Evolutionary conservation across 2,329 filamentous ascomycete genomes (phyloP), one percentile per base, ranked within the genome.

Genomic region (Geosmithia morbida): DNA sequence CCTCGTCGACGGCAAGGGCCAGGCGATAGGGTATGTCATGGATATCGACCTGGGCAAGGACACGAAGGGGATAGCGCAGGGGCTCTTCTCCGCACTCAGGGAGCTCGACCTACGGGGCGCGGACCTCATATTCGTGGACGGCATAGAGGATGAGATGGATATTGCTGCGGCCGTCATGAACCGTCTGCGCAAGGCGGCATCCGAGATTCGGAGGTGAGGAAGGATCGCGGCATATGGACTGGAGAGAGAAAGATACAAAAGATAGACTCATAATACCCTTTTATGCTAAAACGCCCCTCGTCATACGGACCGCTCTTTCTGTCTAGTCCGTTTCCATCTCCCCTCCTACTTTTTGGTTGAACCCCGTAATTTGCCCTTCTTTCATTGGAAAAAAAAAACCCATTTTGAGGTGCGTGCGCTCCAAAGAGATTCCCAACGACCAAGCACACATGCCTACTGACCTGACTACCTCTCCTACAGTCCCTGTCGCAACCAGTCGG

Each of bases 141-240:
- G 90, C 2, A 85, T 96, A 49, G 71, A 79, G 51, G 84, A 85
- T 50, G 79, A 83, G 50, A 81, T 84, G 30, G 85, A 92, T 59
- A 82, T 92, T 55, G 87, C 88, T 18, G 86, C 87, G 20, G 92
- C 85, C 20, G 81, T 90, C 54, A 89, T 90, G 83, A 90, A 90
- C 58, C 73, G 85, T 53, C 70, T 90, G 49, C 75, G 85, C 53
- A 90, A 90, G 67, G 85, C 85, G 48, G 85, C 85, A 20, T 77
- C 74, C 19, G 72, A 75, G 50, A 75, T 74, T 60, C 69, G 68
- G 60, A 63, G 62, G 57, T 77, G 30, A 17, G 18, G 4, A 22
- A 26, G 2, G 11, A 43, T 26, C 7, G 7, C 18, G 18, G 26
- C n/a, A 43, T 16, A 29, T 17, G 2, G 43, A 37, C 33, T 37